phyloP scores from a whole-genome alignment of 495 filamentous ascomycete species.

The Penicillium pulvis region DNA sequence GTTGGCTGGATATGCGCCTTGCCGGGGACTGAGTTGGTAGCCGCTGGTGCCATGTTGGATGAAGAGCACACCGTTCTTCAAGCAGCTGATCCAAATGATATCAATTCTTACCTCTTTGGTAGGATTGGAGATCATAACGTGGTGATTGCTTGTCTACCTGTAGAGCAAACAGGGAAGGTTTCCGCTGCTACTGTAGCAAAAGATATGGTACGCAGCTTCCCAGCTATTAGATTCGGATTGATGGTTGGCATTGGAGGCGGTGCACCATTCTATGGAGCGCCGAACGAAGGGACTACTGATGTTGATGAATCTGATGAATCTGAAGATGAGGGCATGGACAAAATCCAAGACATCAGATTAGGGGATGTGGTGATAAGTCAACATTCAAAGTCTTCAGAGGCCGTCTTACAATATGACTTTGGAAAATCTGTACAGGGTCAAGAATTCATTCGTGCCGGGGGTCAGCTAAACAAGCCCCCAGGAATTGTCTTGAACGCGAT shows the following conservation, averaged over 20 bases:
- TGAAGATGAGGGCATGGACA: too few relatives aligned
- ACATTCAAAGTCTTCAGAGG: conserved; percentile 11
- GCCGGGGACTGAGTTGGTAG: conserved; percentile 34
- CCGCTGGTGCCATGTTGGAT: conserved; percentile 32
- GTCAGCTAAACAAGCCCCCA: conserved; percentile 24
- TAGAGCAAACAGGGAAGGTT: conserved; percentile 20
- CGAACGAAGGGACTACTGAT: conserved; percentile 14
- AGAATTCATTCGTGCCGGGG: conserved; percentile 17
- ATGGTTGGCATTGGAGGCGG: conserved; percentile 38
- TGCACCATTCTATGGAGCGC: conserved; percentile 10
- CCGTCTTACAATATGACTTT: conserved; percentile 47
- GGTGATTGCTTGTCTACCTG: conserved; percentile 47
- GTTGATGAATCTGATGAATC: neutral
- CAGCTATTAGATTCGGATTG: conserved; percentile 32
- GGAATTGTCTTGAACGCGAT: neutral
- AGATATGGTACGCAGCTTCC: conserved; percentile 26
- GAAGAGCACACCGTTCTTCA: conserved; percentile 22
- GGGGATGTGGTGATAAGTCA: conserved; percentile 33
- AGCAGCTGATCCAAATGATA: conserved; percentile 20
- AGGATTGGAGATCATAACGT: conserved; percentile 44
- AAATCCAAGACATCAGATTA: conserved; percentile 20
- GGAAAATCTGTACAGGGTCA: conserved; percentile 32
- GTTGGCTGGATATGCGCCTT: conserved; percentile 43
- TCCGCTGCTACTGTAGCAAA: conserved; percentile 23
- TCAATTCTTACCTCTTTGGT: conserved; percentile 33